Conservation (phyloP, 148 eudicot species). For the Chenopodium quinoa region DNA sequence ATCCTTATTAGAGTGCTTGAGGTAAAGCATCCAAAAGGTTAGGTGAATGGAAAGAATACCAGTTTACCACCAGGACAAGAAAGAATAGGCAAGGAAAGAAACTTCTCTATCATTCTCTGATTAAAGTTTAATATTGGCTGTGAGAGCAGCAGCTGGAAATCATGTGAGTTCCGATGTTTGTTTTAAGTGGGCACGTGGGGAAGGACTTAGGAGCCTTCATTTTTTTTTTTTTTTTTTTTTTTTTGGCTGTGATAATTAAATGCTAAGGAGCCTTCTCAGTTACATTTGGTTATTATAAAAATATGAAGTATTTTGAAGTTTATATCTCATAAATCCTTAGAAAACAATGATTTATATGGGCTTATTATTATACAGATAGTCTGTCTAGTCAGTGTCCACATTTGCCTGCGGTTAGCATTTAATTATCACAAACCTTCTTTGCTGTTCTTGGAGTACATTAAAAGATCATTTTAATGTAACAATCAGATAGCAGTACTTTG, state of each 20-base stretch:
- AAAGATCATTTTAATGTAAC: constrained; percentile 12
- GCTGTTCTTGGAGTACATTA: constrained; percentile 19
- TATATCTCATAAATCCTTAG: not conserved
- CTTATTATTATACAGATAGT: constrained; percentile 4
- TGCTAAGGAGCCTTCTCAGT: constrained; percentile 1
- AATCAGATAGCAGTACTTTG: not conserved
- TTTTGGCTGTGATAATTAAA: no score
- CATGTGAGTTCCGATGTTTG: constrained; percentile 28
- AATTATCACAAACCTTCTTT: constrained; percentile 22
- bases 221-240: no score
- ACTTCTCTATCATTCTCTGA: constrained; percentile 28
- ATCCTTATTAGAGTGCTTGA: not conserved
- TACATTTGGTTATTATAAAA: not conserved
- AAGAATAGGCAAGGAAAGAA: constrained; percentile 23
- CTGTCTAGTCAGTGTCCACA: constrained; percentile 31
- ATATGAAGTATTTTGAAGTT: no score
- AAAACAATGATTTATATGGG: not conserved
- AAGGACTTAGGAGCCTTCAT: constrained; percentile 1
- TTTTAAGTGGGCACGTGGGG: constrained; percentile 25
- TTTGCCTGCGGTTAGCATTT: constrained; percentile 31
- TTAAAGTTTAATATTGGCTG: not conserved
- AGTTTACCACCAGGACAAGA: constrained; percentile 17
- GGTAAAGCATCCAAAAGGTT: constrained; percentile 10
- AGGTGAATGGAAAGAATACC: constrained; percentile 23
- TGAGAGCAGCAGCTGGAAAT: constrained; percentile 7